Evolutionary conservation across 83 land plant species (phyloP).

Genomic region (Picea abies): DNA sequence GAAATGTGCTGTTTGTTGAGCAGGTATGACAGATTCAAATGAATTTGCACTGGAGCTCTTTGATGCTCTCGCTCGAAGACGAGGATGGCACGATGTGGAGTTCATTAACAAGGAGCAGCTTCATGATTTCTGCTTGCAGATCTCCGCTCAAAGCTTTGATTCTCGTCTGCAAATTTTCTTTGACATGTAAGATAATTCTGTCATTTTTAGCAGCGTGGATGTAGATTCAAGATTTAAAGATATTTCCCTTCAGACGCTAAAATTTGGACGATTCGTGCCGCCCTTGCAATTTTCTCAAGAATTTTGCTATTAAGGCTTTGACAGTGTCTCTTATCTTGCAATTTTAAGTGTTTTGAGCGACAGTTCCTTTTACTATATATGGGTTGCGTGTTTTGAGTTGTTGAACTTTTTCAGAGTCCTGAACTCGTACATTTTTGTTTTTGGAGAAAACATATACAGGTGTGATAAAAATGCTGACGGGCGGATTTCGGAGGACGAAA

Average conservation of each 20-base stretch:
- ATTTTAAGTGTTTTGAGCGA: neutral
- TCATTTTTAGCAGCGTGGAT: too few species aligned
- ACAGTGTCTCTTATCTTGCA: too few species aligned
- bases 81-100: constrained; percentile 27
- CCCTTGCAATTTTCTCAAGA: too few species aligned
- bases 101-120: constrained; percentile 48
- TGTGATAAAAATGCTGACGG: constrained; percentile 94
- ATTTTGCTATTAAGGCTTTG: too few species aligned
- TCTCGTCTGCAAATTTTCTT: constrained; percentile 76
- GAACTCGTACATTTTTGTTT: neutral
- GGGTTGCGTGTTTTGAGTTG: neutral
- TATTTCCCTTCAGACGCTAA: too few species aligned
- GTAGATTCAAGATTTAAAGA: too few species aligned
- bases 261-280: too few species aligned
- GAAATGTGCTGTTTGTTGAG: neutral
- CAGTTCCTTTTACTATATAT: neutral
- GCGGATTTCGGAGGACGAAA: constrained; percentile 77
- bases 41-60: constrained; percentile 73
- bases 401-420: constrained; percentile 4
- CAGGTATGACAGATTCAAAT: constrained; percentile 77
- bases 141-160: constrained; percentile 69
- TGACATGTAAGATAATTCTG: constrained; percentile 58
- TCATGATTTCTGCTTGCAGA: constrained; percentile 56
- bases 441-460: constrained; percentile 31
- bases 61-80: constrained; percentile 63